phyloP scores from a whole-genome alignment of 2,329 filamentous ascomycete species.

The Paracorniculantispora psalliotae region DNA sequence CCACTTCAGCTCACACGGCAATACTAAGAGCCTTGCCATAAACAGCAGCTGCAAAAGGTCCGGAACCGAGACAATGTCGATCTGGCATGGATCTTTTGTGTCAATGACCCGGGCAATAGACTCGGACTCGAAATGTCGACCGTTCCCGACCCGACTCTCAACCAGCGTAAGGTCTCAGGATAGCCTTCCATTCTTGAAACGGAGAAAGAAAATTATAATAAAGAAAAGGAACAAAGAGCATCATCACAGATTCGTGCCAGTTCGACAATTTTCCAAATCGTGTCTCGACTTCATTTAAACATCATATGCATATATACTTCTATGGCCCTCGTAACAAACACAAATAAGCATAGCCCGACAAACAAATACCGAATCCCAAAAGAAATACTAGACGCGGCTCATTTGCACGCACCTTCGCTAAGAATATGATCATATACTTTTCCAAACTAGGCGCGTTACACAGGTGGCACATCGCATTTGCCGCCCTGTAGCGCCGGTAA shows the following conservation, averaged over 20 bases:
- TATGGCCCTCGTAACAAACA: background rate
- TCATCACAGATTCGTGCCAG: background rate
- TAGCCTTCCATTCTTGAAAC: background rate
- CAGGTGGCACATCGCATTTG: background rate
- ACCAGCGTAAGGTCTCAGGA: too few relatives aligned
- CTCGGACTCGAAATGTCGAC: too few relatives aligned
- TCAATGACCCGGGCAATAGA: background rate
- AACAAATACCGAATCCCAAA: background rate
- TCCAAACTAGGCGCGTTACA: background rate
- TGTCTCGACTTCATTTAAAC: background rate
- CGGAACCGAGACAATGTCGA: background rate
- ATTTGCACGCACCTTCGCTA: slow-evolving; percentile 4
- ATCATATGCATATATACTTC: slow-evolving; percentile 4
- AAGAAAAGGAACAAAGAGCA: too few relatives aligned
- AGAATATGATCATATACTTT: slow-evolving; percentile 3
- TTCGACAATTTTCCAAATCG: too few relatives aligned
- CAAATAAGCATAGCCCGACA: background rate
- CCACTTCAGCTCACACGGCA: slow-evolving; percentile 7
- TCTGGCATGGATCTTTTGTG: slow-evolving; percentile 3
- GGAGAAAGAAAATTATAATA: too few relatives aligned
- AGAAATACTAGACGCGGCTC: background rate
- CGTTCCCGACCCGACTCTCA: too few relatives aligned
- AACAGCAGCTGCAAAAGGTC: background rate
- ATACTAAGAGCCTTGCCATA: background rate
- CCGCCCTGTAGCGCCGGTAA: background rate